phyloP scores from a whole-genome alignment of 495 filamentous ascomycete genomes.

The Penicillium pancosmium region DNA sequence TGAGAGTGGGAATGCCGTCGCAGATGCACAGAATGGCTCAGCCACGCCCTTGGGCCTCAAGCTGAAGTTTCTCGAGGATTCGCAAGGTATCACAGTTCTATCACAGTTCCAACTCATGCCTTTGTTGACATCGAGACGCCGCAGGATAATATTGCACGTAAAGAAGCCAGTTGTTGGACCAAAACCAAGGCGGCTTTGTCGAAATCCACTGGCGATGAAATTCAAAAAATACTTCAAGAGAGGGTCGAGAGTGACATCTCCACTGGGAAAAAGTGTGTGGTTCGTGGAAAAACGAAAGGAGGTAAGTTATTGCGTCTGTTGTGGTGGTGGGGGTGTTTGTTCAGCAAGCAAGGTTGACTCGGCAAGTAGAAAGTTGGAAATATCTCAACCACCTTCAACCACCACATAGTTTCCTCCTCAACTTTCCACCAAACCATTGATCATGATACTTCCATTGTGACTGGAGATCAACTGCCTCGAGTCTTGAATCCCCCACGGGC shows the following conservation, averaged over 20 bases:
- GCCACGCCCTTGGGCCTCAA: conserved; percentile 19
- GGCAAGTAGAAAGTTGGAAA: conserved; percentile 15
- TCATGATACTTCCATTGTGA: conserved; percentile 18
- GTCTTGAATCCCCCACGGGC: conserved; percentile 15
- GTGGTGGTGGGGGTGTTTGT: not conserved
- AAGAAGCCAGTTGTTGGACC: conserved; percentile 3
- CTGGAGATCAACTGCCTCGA: conserved; percentile 15
- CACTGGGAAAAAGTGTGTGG: conserved; percentile 22
- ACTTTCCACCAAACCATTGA: conserved; percentile 20
- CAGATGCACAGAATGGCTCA: conserved; percentile 1
- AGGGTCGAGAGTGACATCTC: conserved; percentile 9
- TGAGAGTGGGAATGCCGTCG: conserved; percentile 14
- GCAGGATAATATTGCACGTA: conserved; percentile 5
- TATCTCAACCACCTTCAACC: conserved; percentile 17
- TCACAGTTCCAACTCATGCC: conserved; percentile 20
- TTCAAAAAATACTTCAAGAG: conserved; percentile 10
- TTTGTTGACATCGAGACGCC: conserved; percentile 19
- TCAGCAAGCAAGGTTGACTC: not conserved
- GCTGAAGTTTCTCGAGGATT: conserved; percentile 16
- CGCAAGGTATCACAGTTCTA: conserved; percentile 16
- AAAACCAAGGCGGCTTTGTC: conserved; percentile 14
- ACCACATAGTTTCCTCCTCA: conserved; percentile 10
- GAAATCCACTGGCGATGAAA: conserved; percentile 11
- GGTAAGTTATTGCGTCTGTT: conserved; percentile 4
- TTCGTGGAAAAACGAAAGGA: conserved; percentile 14